Conservation (phyloP, 148 eudicot genomes). For the Beta vulgaris region DNA sequence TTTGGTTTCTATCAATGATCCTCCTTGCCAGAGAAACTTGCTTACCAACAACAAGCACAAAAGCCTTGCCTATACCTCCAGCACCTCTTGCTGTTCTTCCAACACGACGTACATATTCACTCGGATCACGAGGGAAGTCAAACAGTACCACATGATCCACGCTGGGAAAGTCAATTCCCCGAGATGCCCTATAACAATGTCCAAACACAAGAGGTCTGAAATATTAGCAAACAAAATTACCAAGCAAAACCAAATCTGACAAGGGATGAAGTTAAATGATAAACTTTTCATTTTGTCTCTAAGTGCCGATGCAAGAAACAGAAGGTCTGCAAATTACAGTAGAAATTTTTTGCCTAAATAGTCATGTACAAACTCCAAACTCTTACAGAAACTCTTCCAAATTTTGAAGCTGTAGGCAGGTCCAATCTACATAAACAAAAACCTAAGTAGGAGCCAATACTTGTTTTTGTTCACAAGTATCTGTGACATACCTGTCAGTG, state of each 20-base stretch:
- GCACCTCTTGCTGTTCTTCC: constrained; percentile 99
- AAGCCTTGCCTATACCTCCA: constrained; percentile 85
- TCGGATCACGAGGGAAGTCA: constrained; percentile 96
- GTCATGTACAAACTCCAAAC: not conserved
- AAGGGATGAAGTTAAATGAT: not conserved
- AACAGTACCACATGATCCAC: constrained; percentile 90
- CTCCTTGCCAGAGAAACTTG: constrained; percentile 88
- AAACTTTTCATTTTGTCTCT: not conserved
- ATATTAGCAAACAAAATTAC: not conserved
- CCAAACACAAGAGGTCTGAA: not conserved
- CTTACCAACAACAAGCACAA: constrained; percentile 85
- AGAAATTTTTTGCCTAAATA: not conserved
- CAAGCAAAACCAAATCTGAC: not conserved
- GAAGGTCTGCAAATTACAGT: not conserved
- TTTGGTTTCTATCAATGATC: constrained; percentile 75
- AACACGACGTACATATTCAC: constrained; percentile 93
- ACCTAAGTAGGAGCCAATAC: not conserved
- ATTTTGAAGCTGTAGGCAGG: not conserved
- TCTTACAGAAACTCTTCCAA: not conserved
- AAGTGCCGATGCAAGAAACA: not conserved
- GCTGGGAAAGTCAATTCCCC: constrained; percentile 82
- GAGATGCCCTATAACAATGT: constrained; percentile 65
- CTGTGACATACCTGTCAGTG: constrained; percentile 74
- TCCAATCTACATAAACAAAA: not conserved
- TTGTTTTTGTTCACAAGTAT: not conserved